Evolutionary conservation across 2,329 filamentous ascomycete species (phyloP).

Genomic region (Cephalotrichum gorgonifer): DNA sequence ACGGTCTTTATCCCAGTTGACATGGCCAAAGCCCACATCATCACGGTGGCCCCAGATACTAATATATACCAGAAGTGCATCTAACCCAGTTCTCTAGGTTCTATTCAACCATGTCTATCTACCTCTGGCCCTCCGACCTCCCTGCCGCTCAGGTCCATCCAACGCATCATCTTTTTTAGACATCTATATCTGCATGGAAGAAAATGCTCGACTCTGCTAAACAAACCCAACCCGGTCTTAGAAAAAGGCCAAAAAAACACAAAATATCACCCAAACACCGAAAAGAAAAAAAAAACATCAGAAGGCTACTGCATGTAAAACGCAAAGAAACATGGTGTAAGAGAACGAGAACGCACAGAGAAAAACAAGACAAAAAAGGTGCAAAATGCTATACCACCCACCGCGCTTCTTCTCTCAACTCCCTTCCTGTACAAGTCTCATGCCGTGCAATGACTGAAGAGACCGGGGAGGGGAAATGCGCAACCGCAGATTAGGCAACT

Average conservation of each 20-base stretch:
- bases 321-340: background rate
- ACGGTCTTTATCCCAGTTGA: no score
- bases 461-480: background rate
- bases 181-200: background rate
- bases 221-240: background rate
- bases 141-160: no score
- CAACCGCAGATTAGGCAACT: background rate
- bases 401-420: conserved; percentile 2
- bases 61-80: no score
- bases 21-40: no score
- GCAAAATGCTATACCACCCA: background rate
- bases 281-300: conserved; percentile 8
- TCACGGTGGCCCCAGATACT: no score
- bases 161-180: background rate
- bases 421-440: conserved; percentile 3
- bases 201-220: background rate
- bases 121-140: no score
- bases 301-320: background rate
- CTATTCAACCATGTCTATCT: no score
- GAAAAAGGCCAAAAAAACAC: no score
- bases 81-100: no score
- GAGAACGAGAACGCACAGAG: conserved; percentile 2
- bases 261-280: conserved; percentile 2
- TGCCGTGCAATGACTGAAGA: background rate
- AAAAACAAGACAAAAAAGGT: background rate